Evolutionary conservation across 352 stramenopile genomes (phyloP).

Genomic region (Peronospora farinosa): DNA sequence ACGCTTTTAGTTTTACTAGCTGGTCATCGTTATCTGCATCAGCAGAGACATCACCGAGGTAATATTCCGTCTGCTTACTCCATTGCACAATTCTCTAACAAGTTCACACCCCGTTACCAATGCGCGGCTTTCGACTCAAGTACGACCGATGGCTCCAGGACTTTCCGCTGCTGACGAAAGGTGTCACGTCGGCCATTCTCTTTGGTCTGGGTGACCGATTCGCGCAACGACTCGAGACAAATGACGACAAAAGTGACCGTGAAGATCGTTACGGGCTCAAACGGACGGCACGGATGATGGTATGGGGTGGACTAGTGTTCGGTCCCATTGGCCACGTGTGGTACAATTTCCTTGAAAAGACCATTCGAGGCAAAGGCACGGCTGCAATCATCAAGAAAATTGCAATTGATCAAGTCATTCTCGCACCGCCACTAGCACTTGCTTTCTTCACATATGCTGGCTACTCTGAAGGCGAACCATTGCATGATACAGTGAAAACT

Average conservation of each 20-base stretch:
- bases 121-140: conserved; percentile 36
- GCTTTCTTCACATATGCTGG: conserved; percentile 37
- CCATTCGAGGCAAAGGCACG: conserved; percentile 21
- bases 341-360: conserved; percentile 81
- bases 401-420: conserved; percentile 32
- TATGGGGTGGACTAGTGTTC: conserved; percentile 85
- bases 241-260: neutral
- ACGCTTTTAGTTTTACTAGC: conserved; percentile 3
- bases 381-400: conserved; percentile 33
- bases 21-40: neutral
- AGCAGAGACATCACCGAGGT: neutral
- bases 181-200: conserved; percentile 53
- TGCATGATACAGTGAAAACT: conserved; percentile 19
- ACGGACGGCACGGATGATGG: conserved; percentile 55
- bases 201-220: conserved; percentile 62
- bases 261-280: conserved; percentile 19
- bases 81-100: conserved; percentile 19
- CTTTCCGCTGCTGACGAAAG: conserved; percentile 62
- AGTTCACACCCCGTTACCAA: conserved; percentile 7
- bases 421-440: conserved; percentile 29
- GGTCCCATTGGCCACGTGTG: conserved; percentile 86
- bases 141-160: conserved; percentile 53
- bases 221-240: conserved; percentile 44
- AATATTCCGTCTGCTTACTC: too few species aligned
- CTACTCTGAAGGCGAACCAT: conserved; percentile 22